Evolutionary conservation across 768 basidiomycete species (phyloP).

Genomic region (Pulveroboletus ravenelii): DNA sequence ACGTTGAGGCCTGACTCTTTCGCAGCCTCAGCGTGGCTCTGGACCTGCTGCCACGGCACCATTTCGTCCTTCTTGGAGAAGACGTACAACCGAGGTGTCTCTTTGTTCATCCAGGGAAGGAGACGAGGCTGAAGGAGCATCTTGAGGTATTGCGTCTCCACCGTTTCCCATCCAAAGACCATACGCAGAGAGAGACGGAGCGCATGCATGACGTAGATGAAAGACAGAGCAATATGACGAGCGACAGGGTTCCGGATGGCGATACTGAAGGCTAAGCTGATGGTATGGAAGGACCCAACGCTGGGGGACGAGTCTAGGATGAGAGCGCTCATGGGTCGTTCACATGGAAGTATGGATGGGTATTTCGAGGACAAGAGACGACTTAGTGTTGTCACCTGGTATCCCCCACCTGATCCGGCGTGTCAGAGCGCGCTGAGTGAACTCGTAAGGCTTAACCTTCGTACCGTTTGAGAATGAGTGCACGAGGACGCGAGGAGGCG

Average conservation of each 20-base stretch:
- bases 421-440: neutral
- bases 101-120: constrained; percentile 29
- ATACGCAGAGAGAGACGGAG: constrained; percentile 6
- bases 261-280: constrained; percentile 20
- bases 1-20: constrained; percentile 23
- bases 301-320: constrained; percentile 24
- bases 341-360: constrained; percentile 3
- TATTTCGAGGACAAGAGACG: constrained; percentile 19
- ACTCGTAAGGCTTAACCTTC: neutral
- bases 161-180: constrained; percentile 18
- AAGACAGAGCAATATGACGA: constrained; percentile 7
- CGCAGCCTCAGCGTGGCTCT: constrained; percentile 24
- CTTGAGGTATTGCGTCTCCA: constrained; percentile 2
- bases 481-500: constrained; percentile 9
- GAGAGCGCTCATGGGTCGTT: constrained; percentile 9
- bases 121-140: constrained; percentile 20
- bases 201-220: constrained; percentile 15
- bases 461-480: constrained; percentile 31
- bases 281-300: constrained; percentile 8
- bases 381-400: constrained; percentile 18
- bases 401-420: constrained; percentile 15
- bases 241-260: constrained; percentile 19
- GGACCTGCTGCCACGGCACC: constrained; percentile 27
- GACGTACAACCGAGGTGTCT: constrained; percentile 34
- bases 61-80: constrained; percentile 31